These are phyloP conservation scores for Populus hybrid DNA, from an alignment of 441 rosid genomes.

Conservation along the genomic window DNA sequence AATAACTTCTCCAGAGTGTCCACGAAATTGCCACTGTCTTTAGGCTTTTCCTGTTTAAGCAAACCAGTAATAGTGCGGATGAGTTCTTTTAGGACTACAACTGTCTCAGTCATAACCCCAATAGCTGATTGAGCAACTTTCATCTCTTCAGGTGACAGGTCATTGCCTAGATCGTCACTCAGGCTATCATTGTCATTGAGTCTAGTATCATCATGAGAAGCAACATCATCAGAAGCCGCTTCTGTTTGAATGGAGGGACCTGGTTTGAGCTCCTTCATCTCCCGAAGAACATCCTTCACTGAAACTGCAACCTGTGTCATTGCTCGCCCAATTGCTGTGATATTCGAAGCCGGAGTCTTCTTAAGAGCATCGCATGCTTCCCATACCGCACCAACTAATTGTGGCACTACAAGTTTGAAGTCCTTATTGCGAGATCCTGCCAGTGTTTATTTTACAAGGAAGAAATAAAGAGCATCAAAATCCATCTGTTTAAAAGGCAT, in stretches of 20 bases:
- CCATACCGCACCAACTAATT: constrained; percentile 84
- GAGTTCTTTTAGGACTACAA: constrained; percentile 67
- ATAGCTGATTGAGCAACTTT: constrained; percentile 58
- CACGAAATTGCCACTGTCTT: constrained; percentile 46
- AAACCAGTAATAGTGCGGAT: constrained; percentile 70
- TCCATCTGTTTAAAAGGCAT: background rate
- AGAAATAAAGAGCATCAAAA: background rate
- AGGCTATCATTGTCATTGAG: constrained; percentile 26
- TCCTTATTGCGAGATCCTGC: constrained; percentile 57
- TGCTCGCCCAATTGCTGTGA: constrained; percentile 79
- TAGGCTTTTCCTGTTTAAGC: constrained; percentile 64
- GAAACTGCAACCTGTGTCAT: constrained; percentile 85
- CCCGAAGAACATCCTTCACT: constrained; percentile 89
- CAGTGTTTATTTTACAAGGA: constrained; percentile 2
- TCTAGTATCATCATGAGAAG: constrained; percentile 23
- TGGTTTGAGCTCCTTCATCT: constrained; percentile 91
- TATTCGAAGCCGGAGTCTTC: constrained; percentile 78
- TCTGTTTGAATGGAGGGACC: constrained; percentile 25
- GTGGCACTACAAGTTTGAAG: constrained; percentile 47
- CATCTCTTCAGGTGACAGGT: constrained; percentile 89
- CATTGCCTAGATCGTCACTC: constrained; percentile 61
- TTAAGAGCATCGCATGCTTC: constrained; percentile 79
- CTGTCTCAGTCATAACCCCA: constrained; percentile 53
- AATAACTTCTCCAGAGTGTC: constrained; percentile 68
- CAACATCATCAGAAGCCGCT: constrained; percentile 31